Conservation (phyloP, 2,329 filamentous ascomycete genomes). For the Trichoderma sp. region DNA sequence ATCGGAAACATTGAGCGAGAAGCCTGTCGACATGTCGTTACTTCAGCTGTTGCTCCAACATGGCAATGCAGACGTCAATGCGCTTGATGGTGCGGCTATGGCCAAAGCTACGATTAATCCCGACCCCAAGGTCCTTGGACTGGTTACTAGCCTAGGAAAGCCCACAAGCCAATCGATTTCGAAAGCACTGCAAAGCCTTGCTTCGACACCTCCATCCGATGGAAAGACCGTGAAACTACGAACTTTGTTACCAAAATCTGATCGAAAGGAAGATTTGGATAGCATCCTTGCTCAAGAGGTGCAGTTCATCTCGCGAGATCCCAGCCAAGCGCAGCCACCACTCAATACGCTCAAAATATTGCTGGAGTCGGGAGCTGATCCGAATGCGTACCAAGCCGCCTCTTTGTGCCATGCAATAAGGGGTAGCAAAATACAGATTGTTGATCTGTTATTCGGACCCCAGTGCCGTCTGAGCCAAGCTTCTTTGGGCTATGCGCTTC, state of each 20-base stretch:
- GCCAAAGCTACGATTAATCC: constrained; percentile 41
- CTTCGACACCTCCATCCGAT: constrained; percentile 43
- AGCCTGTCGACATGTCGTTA: constrained; percentile 50
- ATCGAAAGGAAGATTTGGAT: constrained; percentile 44
- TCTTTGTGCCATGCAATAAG: constrained; percentile 52
- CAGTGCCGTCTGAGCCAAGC: constrained; percentile 37
- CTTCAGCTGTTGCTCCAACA: constrained; percentile 49
- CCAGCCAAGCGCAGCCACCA: constrained; percentile 34
- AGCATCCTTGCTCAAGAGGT: constrained; percentile 52
- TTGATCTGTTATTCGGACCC: constrained; percentile 48
- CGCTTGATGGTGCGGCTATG: constrained; percentile 44
- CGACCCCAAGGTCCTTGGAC: constrained; percentile 49
- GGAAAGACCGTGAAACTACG: constrained; percentile 51
- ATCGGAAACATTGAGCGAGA: constrained; percentile 41
- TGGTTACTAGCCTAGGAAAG: constrained; percentile 47
- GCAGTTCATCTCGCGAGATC: constrained; percentile 41
- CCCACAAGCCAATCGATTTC: constrained; percentile 45
- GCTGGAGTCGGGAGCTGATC: constrained; percentile 51
- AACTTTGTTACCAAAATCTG: constrained; percentile 44
- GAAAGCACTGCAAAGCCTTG: constrained; percentile 43
- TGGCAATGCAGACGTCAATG: constrained; percentile 54
- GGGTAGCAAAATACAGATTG: constrained; percentile 43
- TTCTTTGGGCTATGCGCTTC: constrained; percentile 50
- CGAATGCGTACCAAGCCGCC: constrained; percentile 53
- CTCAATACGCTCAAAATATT: constrained; percentile 47